These are phyloP conservation scores for Russula abietina DNA, from an alignment of 768 basidiomycete species.

Conservation along the genomic window DNA sequence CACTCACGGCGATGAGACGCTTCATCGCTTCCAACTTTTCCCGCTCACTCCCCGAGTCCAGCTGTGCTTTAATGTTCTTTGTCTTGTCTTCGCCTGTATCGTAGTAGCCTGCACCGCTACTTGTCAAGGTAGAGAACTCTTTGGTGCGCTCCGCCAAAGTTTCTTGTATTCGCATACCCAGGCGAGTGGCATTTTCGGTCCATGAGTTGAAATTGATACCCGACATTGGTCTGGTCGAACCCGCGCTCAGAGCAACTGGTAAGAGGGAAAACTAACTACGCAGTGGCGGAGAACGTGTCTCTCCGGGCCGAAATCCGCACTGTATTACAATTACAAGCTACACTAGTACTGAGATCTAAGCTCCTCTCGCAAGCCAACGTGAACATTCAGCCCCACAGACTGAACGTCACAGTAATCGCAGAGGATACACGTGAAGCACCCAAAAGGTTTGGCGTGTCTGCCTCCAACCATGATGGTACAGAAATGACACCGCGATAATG, in stretches of 20 bases:
- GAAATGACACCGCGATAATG: neutral
- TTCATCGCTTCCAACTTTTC: slow-evolving; percentile 97
- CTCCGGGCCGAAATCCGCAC: neutral
- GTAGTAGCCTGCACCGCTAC: slow-evolving; percentile 51
- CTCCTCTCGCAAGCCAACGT: neutral
- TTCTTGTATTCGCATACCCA: slow-evolving; percentile 80
- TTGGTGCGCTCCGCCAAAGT: slow-evolving; percentile 76
- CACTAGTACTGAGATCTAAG: too few relatives aligned
- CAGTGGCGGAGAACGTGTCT: too few relatives aligned
- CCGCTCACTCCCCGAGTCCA: slow-evolving; percentile 81
- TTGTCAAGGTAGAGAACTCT: slow-evolving; percentile 52
- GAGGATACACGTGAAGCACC: neutral
- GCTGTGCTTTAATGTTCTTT: slow-evolving; percentile 75
- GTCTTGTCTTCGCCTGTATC: slow-evolving; percentile 75
- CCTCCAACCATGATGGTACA: neutral
- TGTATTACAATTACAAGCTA: too few relatives aligned
- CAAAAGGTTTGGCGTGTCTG: neutral
- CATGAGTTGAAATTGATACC: slow-evolving; percentile 37
- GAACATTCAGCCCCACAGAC: neutral
- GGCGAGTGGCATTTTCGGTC: slow-evolving; percentile 77
- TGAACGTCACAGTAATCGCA: neutral
- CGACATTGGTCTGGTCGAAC: slow-evolving; percentile 25
- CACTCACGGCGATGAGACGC: slow-evolving; percentile 81
- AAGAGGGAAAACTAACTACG: neutral
- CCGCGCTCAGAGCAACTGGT: neutral